These are phyloP conservation scores for Angophora floribunda DNA, from an alignment of 345 rosid species.

Conservation along the genomic window DNA sequence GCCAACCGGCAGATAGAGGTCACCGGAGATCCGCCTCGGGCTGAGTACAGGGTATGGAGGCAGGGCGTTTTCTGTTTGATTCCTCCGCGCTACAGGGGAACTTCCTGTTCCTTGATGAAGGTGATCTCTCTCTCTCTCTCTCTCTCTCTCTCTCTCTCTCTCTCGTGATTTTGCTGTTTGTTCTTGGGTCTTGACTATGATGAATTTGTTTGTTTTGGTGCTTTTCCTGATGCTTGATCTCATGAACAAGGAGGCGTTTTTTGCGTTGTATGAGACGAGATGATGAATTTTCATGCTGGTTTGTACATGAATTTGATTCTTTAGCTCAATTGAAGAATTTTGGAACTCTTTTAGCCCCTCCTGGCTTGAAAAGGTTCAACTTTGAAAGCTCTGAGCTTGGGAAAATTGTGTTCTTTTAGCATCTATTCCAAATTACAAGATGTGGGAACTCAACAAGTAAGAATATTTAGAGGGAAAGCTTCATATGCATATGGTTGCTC, in stretches of 20 bases:
- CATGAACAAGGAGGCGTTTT: not conserved
- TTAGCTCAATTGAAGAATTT: not conserved
- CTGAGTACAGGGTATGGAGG: slow-evolving; percentile 32
- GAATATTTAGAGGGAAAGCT: not conserved
- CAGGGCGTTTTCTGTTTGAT: slow-evolving; percentile 56
- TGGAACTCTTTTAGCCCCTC: not conserved
- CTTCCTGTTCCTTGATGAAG: slow-evolving; percentile 65
- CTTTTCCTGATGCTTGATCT: not conserved
- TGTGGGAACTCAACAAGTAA: not conserved
- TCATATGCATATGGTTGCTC: not conserved
- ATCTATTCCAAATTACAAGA: not conserved
- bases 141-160: not conserved
- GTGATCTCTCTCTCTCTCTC: slow-evolving; percentile 3
- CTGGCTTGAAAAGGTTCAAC: not conserved
- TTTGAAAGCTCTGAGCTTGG: not conserved
- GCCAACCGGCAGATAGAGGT: not conserved
- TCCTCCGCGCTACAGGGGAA: slow-evolving; percentile 46
- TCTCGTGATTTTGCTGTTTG: not conserved
- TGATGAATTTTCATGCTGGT: not conserved
- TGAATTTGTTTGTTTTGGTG: not conserved
- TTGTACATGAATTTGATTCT: not conserved
- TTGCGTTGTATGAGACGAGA: not conserved
- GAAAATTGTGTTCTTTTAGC: not conserved
- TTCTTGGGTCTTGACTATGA: not conserved
- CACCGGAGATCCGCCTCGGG: not conserved